Evolutionary conservation across 768 basidiomycete genomes (phyloP).

Genomic region (Exidia glandulosa): DNA sequence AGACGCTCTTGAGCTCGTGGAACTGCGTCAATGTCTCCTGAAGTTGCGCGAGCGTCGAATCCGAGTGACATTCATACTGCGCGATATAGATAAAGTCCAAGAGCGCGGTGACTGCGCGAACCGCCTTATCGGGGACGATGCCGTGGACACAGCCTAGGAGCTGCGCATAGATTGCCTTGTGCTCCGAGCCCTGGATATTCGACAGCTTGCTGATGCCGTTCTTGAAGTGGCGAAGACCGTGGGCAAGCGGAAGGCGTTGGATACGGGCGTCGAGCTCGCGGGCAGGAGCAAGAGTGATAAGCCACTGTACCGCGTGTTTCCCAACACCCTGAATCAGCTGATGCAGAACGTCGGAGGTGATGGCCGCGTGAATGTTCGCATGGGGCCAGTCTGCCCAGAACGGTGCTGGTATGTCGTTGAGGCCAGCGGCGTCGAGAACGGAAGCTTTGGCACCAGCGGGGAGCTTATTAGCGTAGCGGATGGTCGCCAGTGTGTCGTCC

Average conservation of each 20-base stretch:
- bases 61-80: not conserved
- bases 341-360: constrained; percentile 25
- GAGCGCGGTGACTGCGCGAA: not conserved
- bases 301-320: constrained; percentile 25
- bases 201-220: constrained; percentile 26
- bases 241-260: constrained; percentile 22
- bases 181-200: constrained; percentile 23
- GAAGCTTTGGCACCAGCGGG: not conserved
- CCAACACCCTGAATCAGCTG: constrained; percentile 26
- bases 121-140: not conserved
- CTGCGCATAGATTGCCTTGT: constrained; percentile 17
- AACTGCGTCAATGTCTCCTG: not conserved
- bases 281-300: constrained; percentile 14
- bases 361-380: constrained; percentile 14
- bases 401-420: constrained; percentile 6
- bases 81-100: not conserved
- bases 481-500: not conserved
- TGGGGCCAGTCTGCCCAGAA: constrained; percentile 22
- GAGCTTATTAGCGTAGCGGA: not conserved
- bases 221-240: constrained; percentile 22
- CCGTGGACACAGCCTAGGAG: not conserved
- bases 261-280: constrained; percentile 27
- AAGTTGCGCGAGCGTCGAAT: not conserved
- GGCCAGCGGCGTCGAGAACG: not conserved
- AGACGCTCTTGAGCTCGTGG: not conserved